phyloP scores from a whole-genome alignment of 192 early-diverging fungal species.

The Coemansia sp. region DNA sequence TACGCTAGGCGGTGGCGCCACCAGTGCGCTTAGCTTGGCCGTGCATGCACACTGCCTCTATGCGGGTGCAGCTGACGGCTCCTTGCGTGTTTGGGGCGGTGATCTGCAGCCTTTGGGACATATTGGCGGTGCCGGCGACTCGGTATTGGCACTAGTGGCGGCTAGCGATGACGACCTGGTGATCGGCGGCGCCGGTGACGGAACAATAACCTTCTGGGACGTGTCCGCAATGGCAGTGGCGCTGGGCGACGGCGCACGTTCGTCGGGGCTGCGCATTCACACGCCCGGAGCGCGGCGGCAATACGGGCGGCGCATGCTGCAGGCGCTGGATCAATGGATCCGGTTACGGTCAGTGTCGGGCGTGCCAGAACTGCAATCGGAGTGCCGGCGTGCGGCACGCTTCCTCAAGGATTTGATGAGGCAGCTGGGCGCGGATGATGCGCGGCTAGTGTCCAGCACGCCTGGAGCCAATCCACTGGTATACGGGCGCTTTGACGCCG shows the following conservation, averaged over 20 bases:
- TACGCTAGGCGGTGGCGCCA: slow-evolving; percentile 14
- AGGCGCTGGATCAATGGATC: slow-evolving; percentile 67
- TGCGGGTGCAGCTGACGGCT: slow-evolving; percentile 66
- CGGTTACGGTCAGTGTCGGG: slow-evolving; percentile 65
- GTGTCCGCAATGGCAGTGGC: slow-evolving; percentile 14
- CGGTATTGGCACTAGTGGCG: slow-evolving; percentile 55
- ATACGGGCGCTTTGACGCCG: slow-evolving; percentile 56
- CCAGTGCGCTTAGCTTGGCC: slow-evolving; percentile 58
- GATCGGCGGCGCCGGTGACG: slow-evolving; percentile 61
- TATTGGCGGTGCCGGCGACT: slow-evolving; percentile 52
- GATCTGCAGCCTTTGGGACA: slow-evolving; percentile 57
- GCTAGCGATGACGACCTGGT: slow-evolving; percentile 40
- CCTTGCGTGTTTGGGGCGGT: slow-evolving; percentile 62
- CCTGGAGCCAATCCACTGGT: slow-evolving; percentile 66
- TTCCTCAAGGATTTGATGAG: slow-evolving; percentile 63
- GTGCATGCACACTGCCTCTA: slow-evolving; percentile 49
- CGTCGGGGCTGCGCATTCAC: not conserved
- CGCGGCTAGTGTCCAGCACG: slow-evolving; percentile 57
- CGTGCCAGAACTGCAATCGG: slow-evolving; percentile 61
- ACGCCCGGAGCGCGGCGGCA: slow-evolving; percentile 2
- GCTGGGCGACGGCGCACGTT: not conserved
- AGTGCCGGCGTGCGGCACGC: slow-evolving; percentile 69
- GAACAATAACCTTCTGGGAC: slow-evolving; percentile 59
- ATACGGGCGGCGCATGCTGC: slow-evolving; percentile 48
- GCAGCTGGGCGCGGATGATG: slow-evolving; percentile 62